phyloP scores from a whole-genome alignment of 208 protist genomes.

The Trichomonas tenax region DNA sequence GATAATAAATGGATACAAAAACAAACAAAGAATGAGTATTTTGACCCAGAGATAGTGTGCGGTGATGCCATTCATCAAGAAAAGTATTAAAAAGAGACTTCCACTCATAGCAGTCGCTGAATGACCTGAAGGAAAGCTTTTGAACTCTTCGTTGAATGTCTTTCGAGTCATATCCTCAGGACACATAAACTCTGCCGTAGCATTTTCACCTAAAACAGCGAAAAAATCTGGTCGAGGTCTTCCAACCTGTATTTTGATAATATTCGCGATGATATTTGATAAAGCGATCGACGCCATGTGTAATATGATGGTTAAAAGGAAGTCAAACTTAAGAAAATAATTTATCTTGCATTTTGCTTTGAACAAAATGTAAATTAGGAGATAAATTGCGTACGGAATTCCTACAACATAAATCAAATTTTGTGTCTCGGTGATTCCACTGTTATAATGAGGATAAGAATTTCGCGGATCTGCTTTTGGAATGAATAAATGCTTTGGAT shows the following conservation, averaged over 20 bases:
- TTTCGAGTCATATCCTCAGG: not conserved
- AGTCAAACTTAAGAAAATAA: not conserved
- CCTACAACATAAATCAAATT: not conserved
- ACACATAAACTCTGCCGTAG: not conserved
- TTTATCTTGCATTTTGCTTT: not conserved
- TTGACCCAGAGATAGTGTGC: not conserved
- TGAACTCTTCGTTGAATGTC: not conserved
- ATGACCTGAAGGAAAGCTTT: not conserved
- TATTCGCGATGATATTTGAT: not conserved
- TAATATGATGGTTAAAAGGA: not conserved
- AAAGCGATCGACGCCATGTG: not conserved
- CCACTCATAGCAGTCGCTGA: not conserved
- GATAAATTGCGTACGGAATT: not conserved
- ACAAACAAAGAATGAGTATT: not conserved
- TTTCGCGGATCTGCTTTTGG: not conserved
- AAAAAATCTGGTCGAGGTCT: slow-evolving; percentile 18
- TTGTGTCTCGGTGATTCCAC: not conserved
- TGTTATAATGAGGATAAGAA: not conserved
- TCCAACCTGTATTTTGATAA: slow-evolving; percentile 11
- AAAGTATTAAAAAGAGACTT: not conserved
- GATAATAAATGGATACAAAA: not conserved
- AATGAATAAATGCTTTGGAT: slow-evolving; percentile 8
- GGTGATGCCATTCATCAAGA: not conserved
- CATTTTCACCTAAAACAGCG: not conserved
- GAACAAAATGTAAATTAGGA: not conserved